Evolutionary conservation across 1,284 basidiomycete species (phyloP), one percentile per base, ranked within the genome.

Genomic region (Sparassis latifolia): DNA sequence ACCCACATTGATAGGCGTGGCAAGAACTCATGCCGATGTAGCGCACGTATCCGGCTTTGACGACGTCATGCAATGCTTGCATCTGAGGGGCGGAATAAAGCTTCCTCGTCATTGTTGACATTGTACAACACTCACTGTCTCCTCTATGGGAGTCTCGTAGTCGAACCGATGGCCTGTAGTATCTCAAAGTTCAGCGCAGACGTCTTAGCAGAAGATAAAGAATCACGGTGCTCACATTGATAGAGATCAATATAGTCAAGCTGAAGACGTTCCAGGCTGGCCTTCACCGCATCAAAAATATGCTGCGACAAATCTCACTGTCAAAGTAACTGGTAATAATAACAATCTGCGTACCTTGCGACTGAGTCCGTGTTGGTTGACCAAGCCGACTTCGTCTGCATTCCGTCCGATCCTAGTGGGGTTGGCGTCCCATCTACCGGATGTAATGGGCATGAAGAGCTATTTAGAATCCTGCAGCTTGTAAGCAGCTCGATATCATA

Each of bases 191-290:
- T 20, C 20, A 20, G 20, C 20, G 20, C 20, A 20, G 20, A 20
- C 20, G 20, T 20, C 20, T 20, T 20, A 20, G 20, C 20, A 20
- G 20, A 20, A 20, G 20, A 20, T 20, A 20, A 20, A 20, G 20
- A 20, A 20, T 7, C 12, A 1, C n/a, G n/a, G 3, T 29, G 47
- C 60, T 9, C 35, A 63, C 59, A 64, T 56, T 73, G 69, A 2
- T 71, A 60, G 3, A 76, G 55, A 53, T 76, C 75, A 55, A 77
- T 66, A 56, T 77, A 74, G 38, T 76, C 74, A 2, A 74, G 52
- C 39, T 68, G 65, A 3, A 75, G 66, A 2, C 74, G 62, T 53
- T 72, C 58, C 49, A 76, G 56, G 27, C 71, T 73, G 5, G 54
- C 62, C 53, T 75, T 70, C 49, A 76, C 70, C 3, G 69, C 65